Base-by-base conservation (phyloP, 2,329 filamentous ascomycete genomes). In the Coniella vitis region DNA sequence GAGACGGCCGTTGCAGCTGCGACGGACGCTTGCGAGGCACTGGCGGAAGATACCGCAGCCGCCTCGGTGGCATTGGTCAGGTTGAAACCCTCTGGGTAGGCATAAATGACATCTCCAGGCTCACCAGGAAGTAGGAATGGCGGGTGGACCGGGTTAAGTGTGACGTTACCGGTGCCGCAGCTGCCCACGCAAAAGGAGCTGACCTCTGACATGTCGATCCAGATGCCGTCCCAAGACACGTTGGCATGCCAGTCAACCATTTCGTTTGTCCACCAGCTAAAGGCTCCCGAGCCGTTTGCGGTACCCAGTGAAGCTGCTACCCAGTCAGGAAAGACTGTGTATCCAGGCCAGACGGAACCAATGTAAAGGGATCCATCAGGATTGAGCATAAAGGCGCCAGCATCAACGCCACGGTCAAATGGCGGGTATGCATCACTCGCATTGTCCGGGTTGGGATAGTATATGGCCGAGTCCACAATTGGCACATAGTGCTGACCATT, bases 291-390 rank as follows among this genome's bases (percentile, higher is more conserved):
- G 32, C 77, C 71, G 57, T 85, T 84, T 12, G 43, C 45, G 1
- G 48, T 46, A 4, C 51, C 48, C 3, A 81, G 67, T 1, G 76
- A 68, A 1, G 80, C 71, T 2, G 81, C 76, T 4, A 76, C 64
- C 83, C 84, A 90, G 59, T 91, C 87, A 0, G 84, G 83, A 63
- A 81, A 88, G 8, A 79, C 83, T 67, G 83, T 81, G 50, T 77
- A 78, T 19, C 86, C 86, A 13, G 86, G 84, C 86, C 86, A 90
- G 19, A 90, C 85, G 7, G 80, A 75, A 22, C 85, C 79, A 16
- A 75, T 67, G 53, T 78, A 77, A 10, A 73, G 58, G 1, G 72
- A 72, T 4, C 73, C 83, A 54, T 87, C 78, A 1, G 71, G 67
- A 34, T 82, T 75, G 43, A 82, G 67, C 71, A 81, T 65, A 55